Evolutionary conservation across 2,329 filamentous ascomycete genomes (phyloP).

Genomic region (Orbilia quercus): DNA sequence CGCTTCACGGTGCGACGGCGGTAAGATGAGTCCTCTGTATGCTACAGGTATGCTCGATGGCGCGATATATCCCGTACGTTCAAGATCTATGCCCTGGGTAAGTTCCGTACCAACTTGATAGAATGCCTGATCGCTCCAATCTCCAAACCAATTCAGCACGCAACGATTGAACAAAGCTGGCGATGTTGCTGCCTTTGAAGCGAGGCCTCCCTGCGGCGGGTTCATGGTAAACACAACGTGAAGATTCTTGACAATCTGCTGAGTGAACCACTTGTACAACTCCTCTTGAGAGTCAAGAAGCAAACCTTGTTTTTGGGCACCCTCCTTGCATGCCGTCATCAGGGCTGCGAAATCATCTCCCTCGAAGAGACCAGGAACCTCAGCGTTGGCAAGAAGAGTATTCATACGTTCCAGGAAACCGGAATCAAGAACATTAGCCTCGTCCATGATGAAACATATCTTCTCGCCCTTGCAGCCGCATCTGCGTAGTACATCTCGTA

Average conservation of each 20-base stretch:
- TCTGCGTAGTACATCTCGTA: constrained; percentile 89
- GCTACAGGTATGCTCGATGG: constrained; percentile 93
- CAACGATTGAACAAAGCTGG: constrained; percentile 99
- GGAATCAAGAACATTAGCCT: constrained; percentile 97
- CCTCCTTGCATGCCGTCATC: constrained; percentile 99
- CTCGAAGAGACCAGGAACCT: constrained; percentile 97
- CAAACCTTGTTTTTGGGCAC: constrained; percentile 92
- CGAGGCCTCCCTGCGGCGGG: constrained; percentile 91
- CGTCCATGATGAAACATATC: constrained; percentile 99
- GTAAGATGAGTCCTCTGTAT: constrained; percentile 84
- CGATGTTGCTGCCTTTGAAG: constrained; percentile 95
- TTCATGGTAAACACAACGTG: constrained; percentile 99
- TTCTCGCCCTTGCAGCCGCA: constrained; percentile 98
- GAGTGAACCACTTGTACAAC: constrained; percentile 99
- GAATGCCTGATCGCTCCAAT: constrained; percentile 98
- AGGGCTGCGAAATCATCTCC: constrained; percentile 98
- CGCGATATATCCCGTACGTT: constrained; percentile 83
- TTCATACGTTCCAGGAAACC: constrained; percentile 99
- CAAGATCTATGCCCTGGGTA: constrained; percentile 94
- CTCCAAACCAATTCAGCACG: constrained; percentile 99
- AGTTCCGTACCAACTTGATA: constrained; percentile 98
- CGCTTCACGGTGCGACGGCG: constrained; percentile 88
- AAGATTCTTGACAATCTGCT: constrained; percentile 98
- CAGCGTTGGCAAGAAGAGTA: constrained; percentile 96
- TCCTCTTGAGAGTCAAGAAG: constrained; percentile 98